Conservation (phyloP, 2,329 filamentous ascomycete species). For the Aspergillus bombycis region DNA sequence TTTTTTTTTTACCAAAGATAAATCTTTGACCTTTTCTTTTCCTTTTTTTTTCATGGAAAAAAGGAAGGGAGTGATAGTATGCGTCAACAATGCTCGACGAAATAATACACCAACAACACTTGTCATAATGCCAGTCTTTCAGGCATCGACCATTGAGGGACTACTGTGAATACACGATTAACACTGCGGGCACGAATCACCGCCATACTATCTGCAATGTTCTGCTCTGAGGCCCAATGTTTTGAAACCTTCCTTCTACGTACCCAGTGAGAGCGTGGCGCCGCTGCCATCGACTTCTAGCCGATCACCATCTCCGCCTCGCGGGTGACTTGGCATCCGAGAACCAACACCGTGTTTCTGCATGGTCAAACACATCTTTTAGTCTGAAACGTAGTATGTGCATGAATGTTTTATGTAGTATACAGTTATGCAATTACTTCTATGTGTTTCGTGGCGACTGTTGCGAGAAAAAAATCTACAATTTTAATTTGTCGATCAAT, state of each 20-base stretch:
- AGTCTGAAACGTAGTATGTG: not conserved
- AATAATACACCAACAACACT: not conserved
- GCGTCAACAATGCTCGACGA: not conserved
- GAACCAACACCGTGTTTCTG: not conserved
- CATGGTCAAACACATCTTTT: not conserved
- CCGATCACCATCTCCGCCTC: conserved; percentile 4
- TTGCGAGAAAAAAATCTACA: not conserved
- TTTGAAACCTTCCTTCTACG: not conserved
- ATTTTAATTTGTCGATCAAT: not conserved
- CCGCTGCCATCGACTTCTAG: not conserved
- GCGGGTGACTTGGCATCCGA: not conserved
- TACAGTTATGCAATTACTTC: not conserved
- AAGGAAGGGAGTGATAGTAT: not conserved
- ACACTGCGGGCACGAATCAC: not conserved
- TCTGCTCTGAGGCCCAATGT: not conserved
- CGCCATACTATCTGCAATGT: not conserved
- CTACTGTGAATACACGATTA: not conserved
- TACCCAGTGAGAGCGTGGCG: not conserved
- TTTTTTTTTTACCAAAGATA: not conserved
- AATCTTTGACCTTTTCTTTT: not conserved
- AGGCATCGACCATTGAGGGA: too few species aligned
- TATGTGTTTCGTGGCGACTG: not conserved
- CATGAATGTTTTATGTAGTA: not conserved
- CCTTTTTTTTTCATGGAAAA: not conserved
- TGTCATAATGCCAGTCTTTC: not conserved